Conservation (phyloP, 441 rosid genomes). For the Adansonia madagascariensis region DNA sequence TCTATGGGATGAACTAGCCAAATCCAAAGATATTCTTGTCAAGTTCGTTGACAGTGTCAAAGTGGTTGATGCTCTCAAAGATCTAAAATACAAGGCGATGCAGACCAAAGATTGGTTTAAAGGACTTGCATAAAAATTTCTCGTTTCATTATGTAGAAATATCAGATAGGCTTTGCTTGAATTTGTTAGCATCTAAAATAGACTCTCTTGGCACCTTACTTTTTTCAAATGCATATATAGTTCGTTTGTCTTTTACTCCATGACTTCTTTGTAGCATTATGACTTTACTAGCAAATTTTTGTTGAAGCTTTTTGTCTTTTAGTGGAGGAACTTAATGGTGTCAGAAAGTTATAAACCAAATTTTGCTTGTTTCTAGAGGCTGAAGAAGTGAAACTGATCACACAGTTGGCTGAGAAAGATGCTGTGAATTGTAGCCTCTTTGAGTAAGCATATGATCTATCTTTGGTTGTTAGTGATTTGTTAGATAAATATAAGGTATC, state of each 20-base stretch:
- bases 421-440: constrained; percentile 65
- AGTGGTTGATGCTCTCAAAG: constrained; percentile 67
- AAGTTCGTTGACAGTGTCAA: constrained; percentile 59
- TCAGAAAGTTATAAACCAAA: background rate
- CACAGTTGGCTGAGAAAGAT: constrained; percentile 67
- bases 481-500: constrained; percentile 73
- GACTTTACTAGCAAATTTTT: background rate
- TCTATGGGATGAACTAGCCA: constrained; percentile 74
- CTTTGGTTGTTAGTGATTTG: constrained; percentile 61
- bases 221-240: background rate
- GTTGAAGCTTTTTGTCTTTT: background rate
- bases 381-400: constrained; percentile 76
- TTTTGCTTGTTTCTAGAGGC: constrained; percentile 48
- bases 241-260: background rate
- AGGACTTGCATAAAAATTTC: constrained; percentile 10
- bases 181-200: background rate
- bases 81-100: constrained; percentile 69
- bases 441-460: constrained; percentile 67
- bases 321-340: constrained; percentile 1
- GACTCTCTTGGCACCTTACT: background rate
- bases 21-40: constrained; percentile 65
- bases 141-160: background rate
- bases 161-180: background rate
- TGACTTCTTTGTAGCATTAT: background rate
- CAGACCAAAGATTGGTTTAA: background rate